Evolutionary conservation across 306 rosid genomes (phyloP).

Genomic region (Erythrophleum fordii): DNA sequence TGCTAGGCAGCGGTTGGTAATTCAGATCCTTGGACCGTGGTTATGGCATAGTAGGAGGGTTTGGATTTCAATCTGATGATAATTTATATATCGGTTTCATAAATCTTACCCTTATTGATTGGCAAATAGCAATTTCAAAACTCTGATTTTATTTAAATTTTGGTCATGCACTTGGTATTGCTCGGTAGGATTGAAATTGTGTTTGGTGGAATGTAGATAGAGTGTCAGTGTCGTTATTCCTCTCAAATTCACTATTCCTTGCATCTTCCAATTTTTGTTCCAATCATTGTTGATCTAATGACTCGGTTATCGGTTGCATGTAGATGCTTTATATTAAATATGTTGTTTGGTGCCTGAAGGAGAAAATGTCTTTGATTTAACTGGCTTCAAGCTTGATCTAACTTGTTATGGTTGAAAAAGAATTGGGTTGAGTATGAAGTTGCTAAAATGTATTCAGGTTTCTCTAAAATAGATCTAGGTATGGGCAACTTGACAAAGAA

Average conservation of each 20-base stretch:
- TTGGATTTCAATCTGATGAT: background rate
- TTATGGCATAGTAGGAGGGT: constrained; percentile 2
- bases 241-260: constrained; percentile 13
- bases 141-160: constrained; percentile 9
- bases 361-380: constrained; percentile 2
- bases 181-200: constrained; percentile 7
- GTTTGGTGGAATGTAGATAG: constrained; percentile 15
- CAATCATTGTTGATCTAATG: constrained; percentile 22
- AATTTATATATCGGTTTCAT: background rate
- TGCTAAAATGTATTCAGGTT: constrained; percentile 13
- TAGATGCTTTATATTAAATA: background rate
- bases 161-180: background rate
- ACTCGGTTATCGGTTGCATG: constrained; percentile 22
- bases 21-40: constrained; percentile 15
- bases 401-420: constrained; percentile 1
- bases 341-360: constrained; percentile 13
- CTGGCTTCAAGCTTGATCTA: constrained; percentile 1
- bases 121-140: background rate
- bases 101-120: background rate
- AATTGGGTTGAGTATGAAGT: constrained; percentile 13
- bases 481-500: constrained; percentile 8
- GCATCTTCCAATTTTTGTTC: background rate
- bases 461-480: background rate
- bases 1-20: background rate
- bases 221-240: background rate